phyloP scores from a whole-genome alignment of 139 green algal species.

The Closterium sp. region DNA sequence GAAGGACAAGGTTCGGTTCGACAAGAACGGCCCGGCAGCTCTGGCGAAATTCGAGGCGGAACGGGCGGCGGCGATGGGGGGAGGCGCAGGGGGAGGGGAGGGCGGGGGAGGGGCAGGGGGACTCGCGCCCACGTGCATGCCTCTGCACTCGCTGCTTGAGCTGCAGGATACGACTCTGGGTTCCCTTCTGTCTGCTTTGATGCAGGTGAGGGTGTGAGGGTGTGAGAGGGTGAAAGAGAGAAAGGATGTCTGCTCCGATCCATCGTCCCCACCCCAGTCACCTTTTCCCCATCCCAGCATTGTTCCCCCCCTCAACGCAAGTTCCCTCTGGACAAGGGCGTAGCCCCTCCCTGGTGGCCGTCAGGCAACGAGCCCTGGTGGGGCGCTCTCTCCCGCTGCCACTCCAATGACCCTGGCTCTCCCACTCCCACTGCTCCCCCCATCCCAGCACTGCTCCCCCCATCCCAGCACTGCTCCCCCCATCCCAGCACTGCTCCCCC shows the following conservation, averaged over 20 bases:
- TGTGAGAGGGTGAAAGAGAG: not conserved
- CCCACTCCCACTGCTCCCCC: too few species aligned
- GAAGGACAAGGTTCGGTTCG: constrained; percentile 42
- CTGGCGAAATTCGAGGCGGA: constrained; percentile 28
- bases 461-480: too few species aligned
- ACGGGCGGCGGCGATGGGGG: not conserved
- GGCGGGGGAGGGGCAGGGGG: not conserved
- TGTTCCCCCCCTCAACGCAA: too few species aligned
- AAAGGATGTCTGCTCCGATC: too few species aligned
- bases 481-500: too few species aligned
- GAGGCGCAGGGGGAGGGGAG: not conserved
- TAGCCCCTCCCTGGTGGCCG: constrained; percentile 3
- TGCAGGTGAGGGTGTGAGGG: constrained; percentile 10
- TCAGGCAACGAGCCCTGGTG: constrained; percentile 30
- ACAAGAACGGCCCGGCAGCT: constrained; percentile 26
- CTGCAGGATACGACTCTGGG: constrained; percentile 38
- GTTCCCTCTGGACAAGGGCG: too few species aligned
- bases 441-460: too few species aligned
- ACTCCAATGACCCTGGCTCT: too few species aligned
- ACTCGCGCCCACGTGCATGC: not conserved
- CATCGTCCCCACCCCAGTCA: too few species aligned
- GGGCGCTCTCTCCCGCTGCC: not conserved
- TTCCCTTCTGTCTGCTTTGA: constrained; percentile 30
- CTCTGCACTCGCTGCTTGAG: not conserved
- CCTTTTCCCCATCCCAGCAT: too few species aligned